Evolutionary conservation across 768 basidiomycete species (phyloP).

Genomic region (Psilocybe subaeruginosa): DNA sequence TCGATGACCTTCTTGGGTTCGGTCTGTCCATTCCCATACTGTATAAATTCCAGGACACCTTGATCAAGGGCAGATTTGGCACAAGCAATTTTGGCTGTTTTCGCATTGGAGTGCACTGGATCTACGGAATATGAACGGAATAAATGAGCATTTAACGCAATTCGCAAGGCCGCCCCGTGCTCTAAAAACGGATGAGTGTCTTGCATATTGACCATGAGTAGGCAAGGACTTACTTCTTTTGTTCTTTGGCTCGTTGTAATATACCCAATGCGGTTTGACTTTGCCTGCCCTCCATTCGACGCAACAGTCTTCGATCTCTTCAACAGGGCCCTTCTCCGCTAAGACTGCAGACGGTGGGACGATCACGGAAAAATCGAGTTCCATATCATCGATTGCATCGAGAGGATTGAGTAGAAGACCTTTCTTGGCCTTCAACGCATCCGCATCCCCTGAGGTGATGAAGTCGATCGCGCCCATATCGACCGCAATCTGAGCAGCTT

Average conservation of each 20-base stretch:
- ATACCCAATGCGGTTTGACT: conserved; percentile 58
- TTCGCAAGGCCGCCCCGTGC: conserved; percentile 59
- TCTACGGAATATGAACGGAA: conserved; percentile 55
- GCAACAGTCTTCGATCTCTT: conserved; percentile 58
- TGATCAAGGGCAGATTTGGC: conserved; percentile 55
- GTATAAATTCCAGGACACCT: conserved; percentile 62
- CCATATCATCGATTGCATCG: conserved; percentile 24
- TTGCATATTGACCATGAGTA: background rate
- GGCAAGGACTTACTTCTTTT: conserved; percentile 40
- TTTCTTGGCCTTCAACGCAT: conserved; percentile 34
- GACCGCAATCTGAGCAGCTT: conserved; percentile 56
- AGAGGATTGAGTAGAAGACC: conserved; percentile 36
- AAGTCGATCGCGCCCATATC: conserved; percentile 66
- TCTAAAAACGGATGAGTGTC: conserved; percentile 27
- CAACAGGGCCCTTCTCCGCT: conserved; percentile 27
- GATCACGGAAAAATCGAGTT: conserved; percentile 12
- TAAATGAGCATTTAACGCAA: conserved; percentile 54
- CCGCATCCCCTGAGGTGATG: conserved; percentile 47
- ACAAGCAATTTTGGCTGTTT: conserved; percentile 54
- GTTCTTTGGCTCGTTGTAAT: conserved; percentile 48
- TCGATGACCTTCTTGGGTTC: conserved; percentile 30
- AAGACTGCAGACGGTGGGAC: background rate
- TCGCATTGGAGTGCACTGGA: conserved; percentile 39
- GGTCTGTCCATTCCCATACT: conserved; percentile 53
- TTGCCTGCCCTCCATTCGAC: conserved; percentile 52